These are phyloP conservation scores for Backusella circina DNA, from an alignment of 192 early-diverging fungal genomes.

Conservation along the genomic window DNA sequence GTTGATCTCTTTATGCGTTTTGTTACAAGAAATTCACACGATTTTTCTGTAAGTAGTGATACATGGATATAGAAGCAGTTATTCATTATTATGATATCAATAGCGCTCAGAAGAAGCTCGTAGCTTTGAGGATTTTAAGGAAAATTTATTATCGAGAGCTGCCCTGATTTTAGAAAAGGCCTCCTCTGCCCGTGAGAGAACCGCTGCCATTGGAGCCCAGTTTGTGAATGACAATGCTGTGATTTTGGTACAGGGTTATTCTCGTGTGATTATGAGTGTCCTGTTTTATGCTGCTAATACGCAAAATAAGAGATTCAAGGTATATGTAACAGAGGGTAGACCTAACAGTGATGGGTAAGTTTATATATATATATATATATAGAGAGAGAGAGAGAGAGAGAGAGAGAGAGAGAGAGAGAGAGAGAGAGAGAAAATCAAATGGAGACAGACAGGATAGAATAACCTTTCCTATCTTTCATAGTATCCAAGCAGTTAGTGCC, in stretches of 20 bases:
- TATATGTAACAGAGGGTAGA: conserved; percentile 89
- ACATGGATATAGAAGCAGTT: background rate
- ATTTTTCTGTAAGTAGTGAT: conserved; percentile 48
- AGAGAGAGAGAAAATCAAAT: background rate
- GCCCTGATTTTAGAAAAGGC: conserved; percentile 74
- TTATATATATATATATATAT: too few species aligned
- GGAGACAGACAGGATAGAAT: background rate
- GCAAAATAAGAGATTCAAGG: conserved; percentile 83
- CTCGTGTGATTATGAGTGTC: conserved; percentile 87
- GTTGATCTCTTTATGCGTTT: conserved; percentile 80
- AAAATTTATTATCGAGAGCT: conserved; percentile 64
- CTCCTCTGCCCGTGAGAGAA: conserved; percentile 63
- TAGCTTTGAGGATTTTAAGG: conserved; percentile 64
- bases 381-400: too few species aligned
- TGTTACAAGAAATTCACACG: conserved; percentile 55
- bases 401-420: too few species aligned
- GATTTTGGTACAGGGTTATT: conserved; percentile 94
- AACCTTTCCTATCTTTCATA: conserved; percentile 3
- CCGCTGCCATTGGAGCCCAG: conserved; percentile 73
- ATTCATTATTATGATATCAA: background rate
- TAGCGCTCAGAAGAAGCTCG: conserved; percentile 19
- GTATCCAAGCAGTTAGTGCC: conserved; percentile 61
- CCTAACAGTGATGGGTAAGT: conserved; percentile 68
- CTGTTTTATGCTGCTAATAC: conserved; percentile 69
- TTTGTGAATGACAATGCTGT: conserved; percentile 78